Evolutionary conservation across 2,329 filamentous ascomycete species (phyloP), one percentile per base, ranked within the genome.

Genomic region (Apiospora koreana): DNA sequence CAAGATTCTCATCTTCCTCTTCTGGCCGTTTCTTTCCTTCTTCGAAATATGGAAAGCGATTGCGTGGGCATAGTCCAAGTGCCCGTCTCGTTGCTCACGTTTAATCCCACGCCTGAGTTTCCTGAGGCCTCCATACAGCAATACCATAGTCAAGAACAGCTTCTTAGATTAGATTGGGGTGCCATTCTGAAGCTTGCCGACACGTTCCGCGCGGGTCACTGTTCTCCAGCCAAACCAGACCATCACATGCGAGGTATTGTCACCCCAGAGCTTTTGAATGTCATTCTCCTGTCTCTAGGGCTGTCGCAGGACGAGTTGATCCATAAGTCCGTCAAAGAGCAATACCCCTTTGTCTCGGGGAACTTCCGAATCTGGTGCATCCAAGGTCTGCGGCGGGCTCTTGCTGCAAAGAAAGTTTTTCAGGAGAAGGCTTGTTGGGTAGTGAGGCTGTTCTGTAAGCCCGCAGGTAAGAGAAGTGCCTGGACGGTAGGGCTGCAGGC

Each of bases 371-470:
- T 68, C 31, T n/a, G 31, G 25, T 68, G 67, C 31, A 38, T 68
- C 16, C 16, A 68, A n/a, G 46, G 67, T 25, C 25, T 45, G 46
- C 67, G 38, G 28, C 45, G 67, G 31, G 25, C 38, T 68, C 16
- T 41, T 23, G 31, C 67, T 10, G 46, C 46, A 28, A 54, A 50
- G 38, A 46, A 21, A 42, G 46, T 48, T 31, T 68, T 68, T 38
- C 25, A 48, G 31, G 21, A 28, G 28, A 54, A 54, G 67, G 43
- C 28, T 21, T 68, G 31, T 45, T 68, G 46, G 46, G 31, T 48
- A 38, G 67, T 68, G 21, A 48, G 38, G 67, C 31, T 68, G 31
- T 68, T 35, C 41, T 54, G n/a, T 64, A 35, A 41, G 31, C 58
- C 58, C 28, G 58, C 58, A 64, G 38, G 58, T 35, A 38, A 64